phyloP scores from a whole-genome alignment of 768 basidiomycete genomes.

The Trametes punicea region DNA sequence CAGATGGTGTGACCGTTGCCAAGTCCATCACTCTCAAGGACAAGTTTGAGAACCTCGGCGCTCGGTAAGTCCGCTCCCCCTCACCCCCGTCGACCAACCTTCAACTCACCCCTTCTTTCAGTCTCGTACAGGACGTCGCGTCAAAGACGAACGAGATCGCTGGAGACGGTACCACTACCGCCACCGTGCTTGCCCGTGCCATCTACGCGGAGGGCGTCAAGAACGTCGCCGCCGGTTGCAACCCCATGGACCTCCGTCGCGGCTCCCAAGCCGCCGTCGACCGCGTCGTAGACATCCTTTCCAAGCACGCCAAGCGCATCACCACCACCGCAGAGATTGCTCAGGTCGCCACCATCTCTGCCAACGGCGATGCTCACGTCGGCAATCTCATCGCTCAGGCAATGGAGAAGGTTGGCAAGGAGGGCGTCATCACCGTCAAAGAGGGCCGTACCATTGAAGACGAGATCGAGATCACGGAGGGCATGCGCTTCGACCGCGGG shows the following conservation, averaged over 20 bases:
- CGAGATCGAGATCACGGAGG: constrained; percentile 98
- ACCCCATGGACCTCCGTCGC: constrained; percentile 99
- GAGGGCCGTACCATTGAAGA: constrained; percentile 98
- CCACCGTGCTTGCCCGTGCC: constrained; percentile 93
- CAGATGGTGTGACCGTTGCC: constrained; percentile 97
- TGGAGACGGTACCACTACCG: constrained; percentile 97
- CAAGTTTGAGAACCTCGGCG: constrained; percentile 99
- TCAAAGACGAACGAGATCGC: constrained; percentile 96
- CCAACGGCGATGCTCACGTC: constrained; percentile 79
- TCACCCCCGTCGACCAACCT: background rate
- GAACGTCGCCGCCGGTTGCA: constrained; percentile 98
- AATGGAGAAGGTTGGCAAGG: constrained; percentile 99
- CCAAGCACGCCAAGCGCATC: constrained; percentile 86
- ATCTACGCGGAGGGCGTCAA: constrained; percentile 99
- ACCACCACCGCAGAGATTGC: constrained; percentile 98
- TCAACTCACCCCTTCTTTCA: constrained; percentile 31
- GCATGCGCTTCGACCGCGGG: constrained; percentile 99
- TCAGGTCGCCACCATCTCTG: constrained; percentile 95
- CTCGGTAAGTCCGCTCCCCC: constrained; percentile 62
- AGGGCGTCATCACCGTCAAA: constrained; percentile 99
- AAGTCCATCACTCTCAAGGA: constrained; percentile 93
- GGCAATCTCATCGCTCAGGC: constrained; percentile 96
- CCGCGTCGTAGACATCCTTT: constrained; percentile 88
- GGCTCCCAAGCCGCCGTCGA: constrained; percentile 95
- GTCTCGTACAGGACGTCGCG: constrained; percentile 93